These are phyloP conservation scores for Calonectria hawksworthii DNA, from an alignment of 2,329 filamentous ascomycete species.

Conservation along the genomic window DNA sequence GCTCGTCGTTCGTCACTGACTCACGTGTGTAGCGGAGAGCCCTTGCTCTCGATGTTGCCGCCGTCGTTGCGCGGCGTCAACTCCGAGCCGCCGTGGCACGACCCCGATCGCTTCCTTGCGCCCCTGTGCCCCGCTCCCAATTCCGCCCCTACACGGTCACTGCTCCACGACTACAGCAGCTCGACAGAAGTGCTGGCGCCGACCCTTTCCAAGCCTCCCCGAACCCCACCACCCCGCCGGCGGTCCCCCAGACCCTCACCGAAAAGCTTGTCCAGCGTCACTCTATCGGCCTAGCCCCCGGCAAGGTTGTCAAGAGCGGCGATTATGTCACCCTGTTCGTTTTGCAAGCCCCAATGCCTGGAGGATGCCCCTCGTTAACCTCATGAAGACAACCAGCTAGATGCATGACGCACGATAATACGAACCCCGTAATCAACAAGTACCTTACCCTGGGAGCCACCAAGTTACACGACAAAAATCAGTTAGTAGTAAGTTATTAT, in stretches of 20 bases:
- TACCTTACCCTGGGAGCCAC: conserved; percentile 85
- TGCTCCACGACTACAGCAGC: conserved; percentile 54
- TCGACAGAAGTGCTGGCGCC: conserved; percentile 66
- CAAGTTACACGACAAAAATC: conserved; percentile 76
- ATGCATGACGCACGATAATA: conserved; percentile 92
- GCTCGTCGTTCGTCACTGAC: not conserved
- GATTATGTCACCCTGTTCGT: conserved; percentile 83
- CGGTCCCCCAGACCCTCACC: conserved; percentile 80
- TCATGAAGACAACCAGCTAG: not conserved
- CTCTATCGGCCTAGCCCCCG: conserved; percentile 79
- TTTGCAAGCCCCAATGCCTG: not conserved
- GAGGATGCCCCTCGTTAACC: not conserved
- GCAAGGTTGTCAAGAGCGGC: conserved; percentile 82
- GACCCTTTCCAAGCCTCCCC: conserved; percentile 41
- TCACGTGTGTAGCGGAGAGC: conserved; percentile 30
- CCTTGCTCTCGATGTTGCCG: conserved; percentile 31
- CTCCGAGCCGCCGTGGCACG: conserved; percentile 20
- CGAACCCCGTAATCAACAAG: conserved; percentile 80
- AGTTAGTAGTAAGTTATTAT: too few species aligned
- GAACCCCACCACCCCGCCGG: conserved; percentile 64
- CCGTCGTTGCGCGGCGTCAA: conserved; percentile 19
- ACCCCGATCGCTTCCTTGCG: conserved; percentile 27
- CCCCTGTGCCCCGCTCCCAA: conserved; percentile 23
- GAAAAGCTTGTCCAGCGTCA: conserved; percentile 94
- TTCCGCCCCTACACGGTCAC: conserved; percentile 31